A percentile compares a stretch with the other conserved stretches of the same genome.
These are phyloP conservation scores for Podaxis sp. DNA, from an alignment of 768 basidiomycete genomes.

Conservation along the genomic window DNA sequence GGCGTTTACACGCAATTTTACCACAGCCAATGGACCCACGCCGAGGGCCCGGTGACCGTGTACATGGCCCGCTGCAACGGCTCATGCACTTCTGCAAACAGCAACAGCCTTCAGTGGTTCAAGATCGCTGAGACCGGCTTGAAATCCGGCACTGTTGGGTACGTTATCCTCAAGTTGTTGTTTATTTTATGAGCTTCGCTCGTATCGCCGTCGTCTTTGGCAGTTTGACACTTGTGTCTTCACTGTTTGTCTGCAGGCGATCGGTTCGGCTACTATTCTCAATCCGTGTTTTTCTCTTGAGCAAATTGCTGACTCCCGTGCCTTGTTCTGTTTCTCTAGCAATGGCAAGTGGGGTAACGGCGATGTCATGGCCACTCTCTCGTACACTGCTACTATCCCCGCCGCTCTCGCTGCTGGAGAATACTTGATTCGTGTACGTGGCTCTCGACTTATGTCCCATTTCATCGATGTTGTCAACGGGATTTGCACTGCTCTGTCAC, in stretches of 20 bases:
- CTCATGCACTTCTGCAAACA: constrained; percentile 31
- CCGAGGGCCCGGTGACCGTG: constrained; percentile 34
- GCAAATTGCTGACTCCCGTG: background rate
- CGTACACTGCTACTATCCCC: constrained; percentile 34
- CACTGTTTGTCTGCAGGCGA: background rate
- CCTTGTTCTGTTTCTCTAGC: constrained; percentile 14
- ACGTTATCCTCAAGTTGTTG: background rate
- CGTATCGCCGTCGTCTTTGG: background rate
- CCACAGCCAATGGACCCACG: constrained; percentile 35
- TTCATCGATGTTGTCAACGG: background rate
- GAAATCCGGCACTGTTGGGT: constrained; percentile 32
- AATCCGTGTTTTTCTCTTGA: background rate
- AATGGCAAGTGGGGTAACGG: constrained; percentile 32
- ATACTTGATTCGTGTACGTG: constrained; percentile 35
- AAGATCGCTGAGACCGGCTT: constrained; percentile 35
- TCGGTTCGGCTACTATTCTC: background rate
- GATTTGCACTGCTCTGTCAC: background rate
- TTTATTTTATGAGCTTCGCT: background rate
- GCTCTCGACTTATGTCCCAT: background rate
- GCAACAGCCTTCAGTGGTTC: constrained; percentile 34
- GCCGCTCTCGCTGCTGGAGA: constrained; percentile 31
- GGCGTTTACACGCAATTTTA: background rate
- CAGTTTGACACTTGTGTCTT: background rate
- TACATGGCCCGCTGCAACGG: constrained; percentile 36
- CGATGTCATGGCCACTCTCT: constrained; percentile 26